Percentiles rank a stretch among this genome's conserved stretches.
phyloP scores from a whole-genome alignment of 1,139 yeast species.

The Groenewaldozyma sp. region DNA sequence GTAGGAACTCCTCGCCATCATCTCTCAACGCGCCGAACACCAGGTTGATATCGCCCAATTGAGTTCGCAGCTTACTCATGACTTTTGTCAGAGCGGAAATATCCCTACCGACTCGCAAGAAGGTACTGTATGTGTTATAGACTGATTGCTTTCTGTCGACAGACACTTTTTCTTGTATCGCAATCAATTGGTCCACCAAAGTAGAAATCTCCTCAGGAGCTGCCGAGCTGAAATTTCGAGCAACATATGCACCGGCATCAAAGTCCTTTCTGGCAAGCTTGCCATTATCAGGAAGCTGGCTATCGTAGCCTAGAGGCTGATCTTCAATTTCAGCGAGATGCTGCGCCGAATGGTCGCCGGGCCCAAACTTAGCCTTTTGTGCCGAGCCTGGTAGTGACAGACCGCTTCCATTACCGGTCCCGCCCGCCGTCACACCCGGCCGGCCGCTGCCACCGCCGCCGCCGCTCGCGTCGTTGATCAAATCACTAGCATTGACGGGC shows the following conservation, averaged over 20 bases:
- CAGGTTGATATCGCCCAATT: slow-evolving; percentile 52
- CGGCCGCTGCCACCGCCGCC: background rate
- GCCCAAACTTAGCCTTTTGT: background rate
- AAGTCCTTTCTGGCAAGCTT: slow-evolving; percentile 27
- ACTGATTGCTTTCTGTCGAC: slow-evolving; percentile 54
- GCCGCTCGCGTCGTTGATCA: slow-evolving; percentile 19
- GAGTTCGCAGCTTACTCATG: slow-evolving; percentile 49
- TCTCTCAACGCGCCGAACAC: slow-evolving; percentile 60
- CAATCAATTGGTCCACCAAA: slow-evolving; percentile 49
- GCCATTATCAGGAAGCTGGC: slow-evolving; percentile 3
- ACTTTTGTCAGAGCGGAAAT: slow-evolving; percentile 56
- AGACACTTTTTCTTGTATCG: slow-evolving; percentile 47
- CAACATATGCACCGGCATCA: slow-evolving; percentile 45
- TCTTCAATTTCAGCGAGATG: no score
- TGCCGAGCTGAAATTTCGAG: slow-evolving; percentile 49
- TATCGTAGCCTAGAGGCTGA: background rate
- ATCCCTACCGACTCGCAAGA: slow-evolving; percentile 58
- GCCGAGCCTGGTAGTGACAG: no score
- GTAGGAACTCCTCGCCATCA: slow-evolving; percentile 43
- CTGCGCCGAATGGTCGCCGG: background rate
- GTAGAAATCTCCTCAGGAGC: slow-evolving; percentile 67
- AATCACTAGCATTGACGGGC: slow-evolving; percentile 20
- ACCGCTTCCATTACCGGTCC: no score
- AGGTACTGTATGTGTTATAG: slow-evolving; percentile 63
- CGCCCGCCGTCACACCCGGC: background rate